These are phyloP conservation scores for Talaromyces islandicus DNA, from an alignment of 2,329 filamentous ascomycete species.

Conservation along the genomic window DNA sequence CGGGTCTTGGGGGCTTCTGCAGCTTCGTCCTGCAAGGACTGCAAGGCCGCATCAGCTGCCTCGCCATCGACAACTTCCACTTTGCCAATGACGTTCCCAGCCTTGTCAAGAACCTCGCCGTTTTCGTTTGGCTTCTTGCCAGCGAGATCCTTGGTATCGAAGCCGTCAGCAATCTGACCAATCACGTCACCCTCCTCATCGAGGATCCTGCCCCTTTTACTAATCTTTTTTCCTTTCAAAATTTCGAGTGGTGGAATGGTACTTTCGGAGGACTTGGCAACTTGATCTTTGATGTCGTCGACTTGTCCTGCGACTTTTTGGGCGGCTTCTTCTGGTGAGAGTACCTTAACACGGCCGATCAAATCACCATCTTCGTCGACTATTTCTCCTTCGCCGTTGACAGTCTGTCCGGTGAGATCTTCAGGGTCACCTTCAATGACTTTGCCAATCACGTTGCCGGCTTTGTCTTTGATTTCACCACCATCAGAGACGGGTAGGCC, in stretches of 20 bases:
- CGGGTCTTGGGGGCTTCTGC: constrained; percentile 18
- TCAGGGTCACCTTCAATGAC: constrained; percentile 39
- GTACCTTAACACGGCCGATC: constrained; percentile 19
- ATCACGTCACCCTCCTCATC: constrained; percentile 37
- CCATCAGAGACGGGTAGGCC: constrained; percentile 46
- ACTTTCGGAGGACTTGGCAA: constrained; percentile 26
- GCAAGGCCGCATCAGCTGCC: constrained; percentile 8
- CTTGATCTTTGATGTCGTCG: constrained; percentile 21
- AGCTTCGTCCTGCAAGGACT: constrained; percentile 26
- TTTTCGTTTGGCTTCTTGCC: constrained; percentile 38
- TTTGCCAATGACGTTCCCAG: constrained; percentile 28
- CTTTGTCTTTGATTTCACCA: constrained; percentile 46
- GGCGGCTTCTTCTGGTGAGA: constrained; percentile 21
- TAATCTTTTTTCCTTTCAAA: constrained; percentile 9
- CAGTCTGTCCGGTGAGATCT: constrained; percentile 29
- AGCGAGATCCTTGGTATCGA: constrained; percentile 32
- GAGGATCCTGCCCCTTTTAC: constrained; percentile 41
- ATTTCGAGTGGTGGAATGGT: constrained; percentile 12
- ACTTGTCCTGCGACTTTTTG: constrained; percentile 19
- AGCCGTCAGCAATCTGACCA: constrained; percentile 34
- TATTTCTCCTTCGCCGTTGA: constrained; percentile 30
- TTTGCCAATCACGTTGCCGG: constrained; percentile 28
- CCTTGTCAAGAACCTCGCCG: constrained; percentile 37
- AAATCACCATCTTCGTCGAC: constrained; percentile 32
- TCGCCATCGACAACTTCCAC: constrained; percentile 12